These are phyloP conservation scores for Candida pseudoviswanathii DNA, from an alignment of 1,139 yeast genomes.

Conservation along the genomic window DNA sequence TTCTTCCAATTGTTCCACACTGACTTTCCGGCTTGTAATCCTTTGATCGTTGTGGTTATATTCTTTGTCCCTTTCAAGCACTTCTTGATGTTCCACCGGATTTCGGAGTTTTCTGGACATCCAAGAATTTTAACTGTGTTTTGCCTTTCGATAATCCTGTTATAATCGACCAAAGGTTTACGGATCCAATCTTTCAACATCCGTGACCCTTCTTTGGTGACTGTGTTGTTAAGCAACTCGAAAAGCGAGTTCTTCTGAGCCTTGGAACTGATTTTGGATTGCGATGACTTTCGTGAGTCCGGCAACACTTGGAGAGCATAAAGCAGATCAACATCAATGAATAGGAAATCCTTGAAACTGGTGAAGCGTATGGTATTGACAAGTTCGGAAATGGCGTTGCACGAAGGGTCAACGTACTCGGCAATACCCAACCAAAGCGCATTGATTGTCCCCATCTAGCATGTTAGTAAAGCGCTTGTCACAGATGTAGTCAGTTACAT, in stretches of 20 bases:
- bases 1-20: conserved; percentile 26
- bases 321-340: conserved; percentile 36
- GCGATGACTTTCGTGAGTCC: conserved; percentile 13
- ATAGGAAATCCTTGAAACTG: conserved; percentile 21
- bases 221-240: conserved; percentile 26
- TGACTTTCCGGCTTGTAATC: conserved; percentile 26
- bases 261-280: conserved; percentile 8
- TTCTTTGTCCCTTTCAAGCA: conserved; percentile 26
- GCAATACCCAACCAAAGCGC: conserved; percentile 13
- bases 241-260: conserved; percentile 20
- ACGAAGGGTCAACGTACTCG: conserved; percentile 5
- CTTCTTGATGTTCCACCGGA: conserved; percentile 16
- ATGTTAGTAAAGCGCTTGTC: not conserved
- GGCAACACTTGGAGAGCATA: conserved; percentile 29
- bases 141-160: conserved; percentile 27
- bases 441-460: conserved; percentile 12
- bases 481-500: not conserved
- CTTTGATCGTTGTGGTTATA: conserved; percentile 21
- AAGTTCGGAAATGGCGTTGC: conserved; percentile 6
- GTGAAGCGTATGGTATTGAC: conserved; percentile 7
- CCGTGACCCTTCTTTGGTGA: conserved; percentile 28
- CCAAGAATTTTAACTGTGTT: conserved; percentile 24
- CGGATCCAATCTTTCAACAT: conserved; percentile 33
- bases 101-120: conserved; percentile 17
- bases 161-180: conserved; percentile 30